phyloP scores from a whole-genome alignment of 2,329 filamentous ascomycete genomes.

The Colletotrichum filicis region DNA sequence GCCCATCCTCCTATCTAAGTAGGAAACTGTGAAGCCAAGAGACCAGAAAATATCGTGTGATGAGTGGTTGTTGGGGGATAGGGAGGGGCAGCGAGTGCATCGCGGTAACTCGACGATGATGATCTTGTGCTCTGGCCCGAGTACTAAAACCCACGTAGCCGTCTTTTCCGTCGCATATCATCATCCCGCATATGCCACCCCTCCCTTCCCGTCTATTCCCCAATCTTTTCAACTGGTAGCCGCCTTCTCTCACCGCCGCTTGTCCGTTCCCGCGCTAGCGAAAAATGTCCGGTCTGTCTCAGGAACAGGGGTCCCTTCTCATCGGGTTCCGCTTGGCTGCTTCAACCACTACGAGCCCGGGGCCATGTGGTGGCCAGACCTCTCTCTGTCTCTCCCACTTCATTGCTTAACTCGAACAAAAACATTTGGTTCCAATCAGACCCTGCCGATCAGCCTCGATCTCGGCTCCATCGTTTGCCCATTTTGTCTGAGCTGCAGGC shows the following conservation, averaged over 20 bases:
- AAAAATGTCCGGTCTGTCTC: conserved; percentile 19
- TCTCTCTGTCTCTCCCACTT: neutral
- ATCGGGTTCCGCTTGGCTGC: neutral
- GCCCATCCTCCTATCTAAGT: neutral
- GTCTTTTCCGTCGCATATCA: conserved; percentile 26
- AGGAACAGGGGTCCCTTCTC: conserved; percentile 21
- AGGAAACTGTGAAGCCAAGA: conserved; percentile 10
- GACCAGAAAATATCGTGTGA: neutral
- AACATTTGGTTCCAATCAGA: conserved; percentile 12
- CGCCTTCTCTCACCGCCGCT: conserved; percentile 26
- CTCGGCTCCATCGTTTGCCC: conserved; percentile 1
- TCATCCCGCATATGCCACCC: conserved; percentile 27
- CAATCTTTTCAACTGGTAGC: neutral
- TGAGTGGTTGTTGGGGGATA: neutral
- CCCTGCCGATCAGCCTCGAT: conserved; percentile 21
- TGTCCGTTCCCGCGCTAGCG: conserved; percentile 13
- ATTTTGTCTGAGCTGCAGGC: conserved; percentile 18
- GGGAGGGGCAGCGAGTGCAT: neutral
- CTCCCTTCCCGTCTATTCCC: conserved; percentile 2
- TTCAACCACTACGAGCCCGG: neutral
- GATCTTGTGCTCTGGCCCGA: neutral
- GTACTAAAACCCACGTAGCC: conserved; percentile 5
- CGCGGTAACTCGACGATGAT: neutral
- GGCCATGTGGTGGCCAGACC: neutral
- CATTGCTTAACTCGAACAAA: neutral